phyloP scores from a whole-genome alignment of 2,329 filamentous ascomycete genomes.

The Balansia obtecta region DNA sequence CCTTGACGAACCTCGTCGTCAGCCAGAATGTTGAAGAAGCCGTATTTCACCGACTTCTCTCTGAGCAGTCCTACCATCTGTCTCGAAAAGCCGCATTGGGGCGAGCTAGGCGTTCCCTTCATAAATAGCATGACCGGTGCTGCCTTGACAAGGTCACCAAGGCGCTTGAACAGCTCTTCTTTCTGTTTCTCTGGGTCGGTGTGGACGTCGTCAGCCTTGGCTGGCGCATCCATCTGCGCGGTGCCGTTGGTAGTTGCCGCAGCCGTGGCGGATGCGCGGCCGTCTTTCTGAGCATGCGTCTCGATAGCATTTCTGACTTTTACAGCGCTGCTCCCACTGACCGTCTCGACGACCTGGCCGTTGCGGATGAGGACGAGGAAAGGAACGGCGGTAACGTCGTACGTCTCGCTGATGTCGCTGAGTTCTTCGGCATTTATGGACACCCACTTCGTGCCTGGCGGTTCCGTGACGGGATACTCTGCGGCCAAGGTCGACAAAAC shows the following conservation, averaged over 20 bases:
- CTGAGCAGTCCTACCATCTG: conserved; percentile 78
- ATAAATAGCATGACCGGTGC: conserved; percentile 98
- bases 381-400: conserved; percentile 89
- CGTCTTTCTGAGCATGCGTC: conserved; percentile 49
- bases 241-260: conserved; percentile 22
- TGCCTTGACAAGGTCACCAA: conserved; percentile 80
- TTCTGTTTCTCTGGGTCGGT: conserved; percentile 49
- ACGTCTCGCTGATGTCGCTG: conserved; percentile 79
- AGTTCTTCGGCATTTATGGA: conserved; percentile 91
- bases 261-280: conserved; percentile 21
- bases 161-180: conserved; percentile 72
- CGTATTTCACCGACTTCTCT: conserved; percentile 87
- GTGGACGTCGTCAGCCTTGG: conserved; percentile 29
- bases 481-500: conserved; percentile 76
- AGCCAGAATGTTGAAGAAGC: conserved; percentile 97
- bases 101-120: conserved; percentile 84
- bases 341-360: conserved; percentile 65
- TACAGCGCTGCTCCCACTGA: conserved; percentile 80
- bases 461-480: conserved; percentile 62
- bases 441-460: conserved; percentile 65
- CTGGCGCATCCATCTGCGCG: conserved; percentile 24
- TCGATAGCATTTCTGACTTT: conserved; percentile 82
- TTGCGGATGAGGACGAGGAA: conserved; percentile 75
- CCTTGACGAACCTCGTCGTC: conserved; percentile 96
- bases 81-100: conserved; percentile 86